A percentile compares a stretch with the other conserved stretches of the same genome.
These are phyloP conservation scores for Cladosporium sp. DNA, from an alignment of 2,329 filamentous ascomycete genomes.

Conservation along the genomic window DNA sequence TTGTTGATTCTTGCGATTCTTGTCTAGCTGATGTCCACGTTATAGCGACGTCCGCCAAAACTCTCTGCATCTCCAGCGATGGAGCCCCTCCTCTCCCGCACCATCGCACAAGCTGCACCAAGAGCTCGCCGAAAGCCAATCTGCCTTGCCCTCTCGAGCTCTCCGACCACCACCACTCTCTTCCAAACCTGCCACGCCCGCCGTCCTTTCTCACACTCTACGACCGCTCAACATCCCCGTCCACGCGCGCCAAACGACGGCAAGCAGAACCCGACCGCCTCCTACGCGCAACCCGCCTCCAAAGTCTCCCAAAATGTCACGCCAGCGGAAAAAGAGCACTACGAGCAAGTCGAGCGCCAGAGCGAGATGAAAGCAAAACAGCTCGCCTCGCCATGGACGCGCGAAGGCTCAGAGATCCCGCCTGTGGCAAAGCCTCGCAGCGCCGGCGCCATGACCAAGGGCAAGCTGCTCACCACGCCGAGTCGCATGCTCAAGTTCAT, in stretches of 20 bases:
- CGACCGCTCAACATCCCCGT: background rate
- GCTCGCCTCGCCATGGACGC: conserved; percentile 65
- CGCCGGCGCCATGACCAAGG: conserved; percentile 66
- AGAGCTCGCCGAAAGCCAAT: conserved; percentile 19
- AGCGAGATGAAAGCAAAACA: conserved; percentile 55
- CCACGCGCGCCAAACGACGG: conserved; percentile 19
- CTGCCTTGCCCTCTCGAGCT: conserved; percentile 1
- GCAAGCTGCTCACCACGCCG: conserved; percentile 78
- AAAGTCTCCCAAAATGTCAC: conserved; percentile 29
- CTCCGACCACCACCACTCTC: background rate
- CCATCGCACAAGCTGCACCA: conserved; percentile 31
- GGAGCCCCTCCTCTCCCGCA: conserved; percentile 35
- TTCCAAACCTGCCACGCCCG: background rate
- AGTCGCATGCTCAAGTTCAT: conserved; percentile 79
- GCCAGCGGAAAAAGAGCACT: conserved; percentile 50
- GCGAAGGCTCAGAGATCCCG: conserved; percentile 61
- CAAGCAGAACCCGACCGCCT: conserved; percentile 29
- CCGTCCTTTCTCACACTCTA: conserved; percentile 3
- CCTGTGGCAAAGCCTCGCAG: conserved; percentile 55
- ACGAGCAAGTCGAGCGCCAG: conserved; percentile 40
- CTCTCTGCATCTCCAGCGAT: conserved; percentile 21
- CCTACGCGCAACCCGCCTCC: conserved; percentile 37
- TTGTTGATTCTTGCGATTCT: background rate
- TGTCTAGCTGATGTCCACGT: background rate
- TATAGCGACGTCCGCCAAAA: background rate